A percentile compares a stretch with the other conserved stretches of the same genome.
Evolutionary conservation across 768 basidiomycete genomes (phyloP).

Genomic region (Pulveroboletus sp.): DNA sequence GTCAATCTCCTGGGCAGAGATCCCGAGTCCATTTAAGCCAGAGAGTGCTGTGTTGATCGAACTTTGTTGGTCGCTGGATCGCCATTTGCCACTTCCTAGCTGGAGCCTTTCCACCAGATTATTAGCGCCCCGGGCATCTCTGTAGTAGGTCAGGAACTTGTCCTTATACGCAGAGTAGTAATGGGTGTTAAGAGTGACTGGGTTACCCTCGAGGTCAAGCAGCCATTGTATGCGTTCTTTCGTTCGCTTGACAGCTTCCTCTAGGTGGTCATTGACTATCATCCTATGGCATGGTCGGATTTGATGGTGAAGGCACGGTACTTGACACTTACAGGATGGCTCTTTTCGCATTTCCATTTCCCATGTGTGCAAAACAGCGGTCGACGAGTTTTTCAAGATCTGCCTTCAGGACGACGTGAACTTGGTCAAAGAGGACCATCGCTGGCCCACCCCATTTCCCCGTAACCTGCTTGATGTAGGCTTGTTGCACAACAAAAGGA

Average conservation of each 20-base stretch:
- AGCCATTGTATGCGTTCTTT: constrained; percentile 47
- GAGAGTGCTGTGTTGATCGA: constrained; percentile 30
- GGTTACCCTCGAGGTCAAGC: constrained; percentile 45
- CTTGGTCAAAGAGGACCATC: constrained; percentile 39
- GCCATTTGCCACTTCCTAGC: background rate
- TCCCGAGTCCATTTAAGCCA: constrained; percentile 15
- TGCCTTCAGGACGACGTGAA: constrained; percentile 36
- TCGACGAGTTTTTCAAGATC: constrained; percentile 44
- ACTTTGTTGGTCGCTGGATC: background rate
- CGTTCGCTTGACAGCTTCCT: constrained; percentile 38
- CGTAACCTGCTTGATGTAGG: constrained; percentile 46
- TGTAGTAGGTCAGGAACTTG: constrained; percentile 53
- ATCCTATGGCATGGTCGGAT: constrained; percentile 31
- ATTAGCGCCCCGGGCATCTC: constrained; percentile 20
- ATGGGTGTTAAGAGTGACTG: constrained; percentile 51
- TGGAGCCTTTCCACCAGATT: constrained; percentile 11
- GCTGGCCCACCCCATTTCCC: constrained; percentile 50
- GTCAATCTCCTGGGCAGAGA: constrained; percentile 39
- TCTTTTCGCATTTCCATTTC: constrained; percentile 39
- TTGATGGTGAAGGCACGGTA: background rate
- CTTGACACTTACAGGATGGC: constrained; percentile 42
- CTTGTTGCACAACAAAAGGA: constrained; percentile 57
- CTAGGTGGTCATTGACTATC: constrained; percentile 50
- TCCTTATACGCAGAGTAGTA: constrained; percentile 48
- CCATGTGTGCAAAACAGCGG: constrained; percentile 49